These are phyloP conservation scores for Nicotiana noctiflora DNA, from an alignment of 257 asterid genomes.

Conservation along the genomic window DNA sequence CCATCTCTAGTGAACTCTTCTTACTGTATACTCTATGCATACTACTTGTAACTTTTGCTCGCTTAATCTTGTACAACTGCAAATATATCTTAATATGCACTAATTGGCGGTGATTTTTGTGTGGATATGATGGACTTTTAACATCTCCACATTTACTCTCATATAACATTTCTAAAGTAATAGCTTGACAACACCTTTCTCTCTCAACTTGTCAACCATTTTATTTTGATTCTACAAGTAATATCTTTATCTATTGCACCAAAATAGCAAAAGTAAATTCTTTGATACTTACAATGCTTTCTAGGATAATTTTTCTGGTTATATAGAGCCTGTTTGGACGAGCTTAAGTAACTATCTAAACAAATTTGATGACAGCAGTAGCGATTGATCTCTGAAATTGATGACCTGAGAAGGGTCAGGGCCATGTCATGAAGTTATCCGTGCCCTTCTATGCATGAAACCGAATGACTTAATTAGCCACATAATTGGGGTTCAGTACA, in stretches of 20 bases:
- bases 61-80: not conserved
- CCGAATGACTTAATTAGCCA: not conserved
- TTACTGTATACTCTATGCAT: not conserved
- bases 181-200: not conserved
- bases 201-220: not conserved
- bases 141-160: not conserved
- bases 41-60: not conserved
- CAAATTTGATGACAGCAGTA: not conserved
- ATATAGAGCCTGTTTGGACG: too few species aligned
- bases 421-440: constrained; percentile 4
- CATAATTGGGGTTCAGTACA: not conserved
- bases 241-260: not conserved
- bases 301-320: not conserved
- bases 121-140: not conserved
- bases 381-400: not conserved
- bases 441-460: not conserved
- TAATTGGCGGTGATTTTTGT: not conserved
- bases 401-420: not conserved
- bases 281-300: not conserved
- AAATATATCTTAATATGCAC: not conserved
- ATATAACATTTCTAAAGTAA: not conserved
- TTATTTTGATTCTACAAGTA: not conserved
- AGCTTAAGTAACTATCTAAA: too few species aligned
- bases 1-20: not conserved
- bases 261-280: not conserved